phyloP scores from a whole-genome alignment of 306 rosid genomes.

The Lathyrus sativus region DNA sequence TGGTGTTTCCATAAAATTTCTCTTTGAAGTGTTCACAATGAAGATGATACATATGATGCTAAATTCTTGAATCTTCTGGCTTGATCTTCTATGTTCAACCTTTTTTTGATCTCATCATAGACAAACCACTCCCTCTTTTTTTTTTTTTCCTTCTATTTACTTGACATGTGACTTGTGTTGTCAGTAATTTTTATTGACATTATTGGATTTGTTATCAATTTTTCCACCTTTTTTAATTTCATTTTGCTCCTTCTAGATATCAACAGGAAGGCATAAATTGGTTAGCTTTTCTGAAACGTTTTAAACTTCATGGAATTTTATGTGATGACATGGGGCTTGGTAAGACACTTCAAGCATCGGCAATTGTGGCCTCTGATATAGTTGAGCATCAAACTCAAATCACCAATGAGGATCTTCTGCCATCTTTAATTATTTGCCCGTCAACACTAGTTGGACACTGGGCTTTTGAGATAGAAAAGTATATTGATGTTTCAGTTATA shows the following conservation, averaged over 20 bases:
- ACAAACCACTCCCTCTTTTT: not conserved
- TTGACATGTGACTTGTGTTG: conserved; percentile 19
- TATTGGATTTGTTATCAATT: not conserved
- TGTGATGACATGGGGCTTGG: conserved; percentile 99
- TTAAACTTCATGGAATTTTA: conserved; percentile 99
- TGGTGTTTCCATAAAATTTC: not conserved
- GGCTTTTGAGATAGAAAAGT: conserved; percentile 97
- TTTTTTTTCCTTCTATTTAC: not conserved
- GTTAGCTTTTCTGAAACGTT: conserved; percentile 92
- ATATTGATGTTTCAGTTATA: conserved; percentile 71
- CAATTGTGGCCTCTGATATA: conserved; percentile 89
- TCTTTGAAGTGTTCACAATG: not conserved
- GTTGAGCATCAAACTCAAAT: conserved; percentile 59
- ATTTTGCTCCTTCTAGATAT: conserved; percentile 61
- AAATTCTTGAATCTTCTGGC: conserved; percentile 14
- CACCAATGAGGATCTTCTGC: conserved; percentile 52
- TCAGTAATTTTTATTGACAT: not conserved
- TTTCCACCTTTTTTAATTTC: conserved; percentile 24
- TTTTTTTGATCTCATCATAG: conserved; percentile 16
- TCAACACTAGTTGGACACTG: conserved; percentile 98
- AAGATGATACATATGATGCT: conserved; percentile 21
- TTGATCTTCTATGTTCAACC: conserved; percentile 24
- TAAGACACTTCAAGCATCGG: conserved; percentile 96
- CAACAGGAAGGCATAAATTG: conserved; percentile 99
- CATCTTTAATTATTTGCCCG: conserved; percentile 90